Percentiles rank a stretch among this genome's conserved stretches.
Conservation (phyloP, 176 grass and related monocot species). For the Metroxylon sagu region DNA sequence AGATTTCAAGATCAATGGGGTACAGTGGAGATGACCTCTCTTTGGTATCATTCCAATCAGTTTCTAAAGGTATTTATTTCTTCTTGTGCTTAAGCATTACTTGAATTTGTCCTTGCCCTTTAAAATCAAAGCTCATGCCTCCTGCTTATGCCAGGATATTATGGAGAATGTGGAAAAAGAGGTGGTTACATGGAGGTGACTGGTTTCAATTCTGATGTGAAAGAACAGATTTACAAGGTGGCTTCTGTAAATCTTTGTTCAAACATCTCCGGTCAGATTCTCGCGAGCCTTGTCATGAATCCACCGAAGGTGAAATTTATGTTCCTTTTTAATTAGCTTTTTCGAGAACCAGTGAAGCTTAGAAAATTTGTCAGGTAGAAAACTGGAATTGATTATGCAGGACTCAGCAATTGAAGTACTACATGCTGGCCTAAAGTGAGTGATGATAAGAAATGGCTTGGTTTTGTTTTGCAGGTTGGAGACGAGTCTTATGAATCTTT, state of each 20-base stretch:
- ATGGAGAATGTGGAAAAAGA: constrained; percentile 99
- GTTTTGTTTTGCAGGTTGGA: constrained; percentile 47
- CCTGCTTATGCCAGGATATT: constrained; percentile 45
- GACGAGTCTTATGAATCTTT: constrained; percentile 90
- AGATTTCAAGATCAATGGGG: constrained; percentile 74
- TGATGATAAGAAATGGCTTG: constrained; percentile 3
- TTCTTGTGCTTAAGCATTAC: background rate
- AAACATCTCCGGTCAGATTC: constrained; percentile 50
- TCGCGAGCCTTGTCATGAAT: constrained; percentile 65
- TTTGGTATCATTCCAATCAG: constrained; percentile 79
- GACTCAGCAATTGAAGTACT: too few species aligned
- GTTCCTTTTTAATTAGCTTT: too few species aligned
- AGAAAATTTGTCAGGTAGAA: too few species aligned
- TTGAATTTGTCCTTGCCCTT: too few species aligned
- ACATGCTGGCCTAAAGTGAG: too few species aligned
- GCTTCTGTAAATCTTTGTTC: constrained; percentile 97
- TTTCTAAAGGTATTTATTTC: constrained; percentile 65
- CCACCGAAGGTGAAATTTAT: constrained; percentile 42
- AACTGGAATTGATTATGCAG: too few species aligned
- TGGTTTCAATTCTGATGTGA: constrained; percentile 75
- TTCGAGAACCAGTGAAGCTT: too few species aligned
- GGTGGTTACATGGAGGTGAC: constrained; percentile 98
- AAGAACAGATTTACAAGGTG: constrained; percentile 98
- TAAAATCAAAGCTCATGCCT: background rate
- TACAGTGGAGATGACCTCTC: constrained; percentile 68